Conservation (phyloP, 805 yeast species). For the Blastobotrys parvus region DNA sequence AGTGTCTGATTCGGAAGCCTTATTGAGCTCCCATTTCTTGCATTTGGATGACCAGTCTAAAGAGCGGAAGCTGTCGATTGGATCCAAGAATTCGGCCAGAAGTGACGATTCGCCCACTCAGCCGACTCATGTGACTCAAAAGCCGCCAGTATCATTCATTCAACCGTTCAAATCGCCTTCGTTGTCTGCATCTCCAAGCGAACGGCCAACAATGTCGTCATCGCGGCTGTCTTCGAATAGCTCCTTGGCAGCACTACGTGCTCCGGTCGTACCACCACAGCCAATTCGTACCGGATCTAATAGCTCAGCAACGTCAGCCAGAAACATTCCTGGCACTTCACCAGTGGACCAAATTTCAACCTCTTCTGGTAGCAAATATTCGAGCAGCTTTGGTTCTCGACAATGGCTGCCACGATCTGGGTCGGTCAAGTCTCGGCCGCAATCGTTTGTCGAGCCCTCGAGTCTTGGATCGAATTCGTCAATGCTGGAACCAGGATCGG, state of each 20-base stretch:
- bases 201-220: neutral
- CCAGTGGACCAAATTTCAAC: slow-evolving; percentile 1
- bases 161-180: slow-evolving; percentile 63
- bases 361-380: slow-evolving; percentile 28
- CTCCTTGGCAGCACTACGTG: slow-evolving; percentile 32
- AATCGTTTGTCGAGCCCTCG: slow-evolving; percentile 29
- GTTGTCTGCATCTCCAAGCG: slow-evolving; percentile 31
- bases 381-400: slow-evolving; percentile 30
- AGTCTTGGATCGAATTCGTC: slow-evolving; percentile 18
- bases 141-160: slow-evolving; percentile 28
- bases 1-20: slow-evolving; percentile 57
- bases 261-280: slow-evolving; percentile 26
- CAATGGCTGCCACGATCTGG: slow-evolving; percentile 20
- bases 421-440: slow-evolving; percentile 38
- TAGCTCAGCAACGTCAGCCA: no score
- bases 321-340: no score
- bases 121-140: neutral
- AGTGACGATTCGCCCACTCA: neutral
- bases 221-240: slow-evolving; percentile 27
- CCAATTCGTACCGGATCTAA: no score
- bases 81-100: neutral
- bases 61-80: neutral
- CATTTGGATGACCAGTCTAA: slow-evolving; percentile 33
- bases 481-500: slow-evolving; percentile 30
- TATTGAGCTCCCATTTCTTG: slow-evolving; percentile 49